Evolutionary conservation across 2,329 filamentous ascomycete species (phyloP).

Genomic region (Thielaviopsis ethacetica): DNA sequence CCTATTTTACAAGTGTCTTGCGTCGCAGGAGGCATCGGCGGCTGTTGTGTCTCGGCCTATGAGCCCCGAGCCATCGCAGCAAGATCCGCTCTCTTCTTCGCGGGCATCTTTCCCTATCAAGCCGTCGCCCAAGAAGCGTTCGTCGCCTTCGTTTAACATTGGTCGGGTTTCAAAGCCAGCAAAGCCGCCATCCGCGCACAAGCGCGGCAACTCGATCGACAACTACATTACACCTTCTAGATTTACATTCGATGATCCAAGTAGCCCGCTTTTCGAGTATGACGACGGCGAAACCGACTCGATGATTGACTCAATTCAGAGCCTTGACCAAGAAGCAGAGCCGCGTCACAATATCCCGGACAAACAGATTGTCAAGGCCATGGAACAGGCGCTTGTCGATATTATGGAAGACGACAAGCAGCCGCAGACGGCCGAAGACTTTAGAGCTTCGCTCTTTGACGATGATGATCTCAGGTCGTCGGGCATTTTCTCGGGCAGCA

Average conservation of each 20-base stretch:
- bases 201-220: constrained; percentile 17
- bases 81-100: neutral
- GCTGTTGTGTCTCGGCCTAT: neutral
- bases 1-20: constrained; percentile 88
- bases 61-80: neutral
- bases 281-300: constrained; percentile 60
- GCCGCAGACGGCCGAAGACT: constrained; percentile 44
- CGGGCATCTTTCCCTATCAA: neutral
- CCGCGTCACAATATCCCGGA: constrained; percentile 41
- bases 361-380: constrained; percentile 70
- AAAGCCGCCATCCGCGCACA: constrained; percentile 22
- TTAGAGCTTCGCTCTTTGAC: constrained; percentile 51
- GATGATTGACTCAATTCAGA: constrained; percentile 56
- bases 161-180: constrained; percentile 23
- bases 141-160: constrained; percentile 22
- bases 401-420: constrained; percentile 66
- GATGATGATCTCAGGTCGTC: constrained; percentile 24
- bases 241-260: constrained; percentile 22
- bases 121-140: constrained; percentile 1
- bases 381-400: constrained; percentile 80
- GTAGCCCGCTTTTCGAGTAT: constrained; percentile 57
- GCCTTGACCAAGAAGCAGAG: constrained; percentile 53
- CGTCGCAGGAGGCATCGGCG: constrained; percentile 56
- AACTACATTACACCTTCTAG: constrained; percentile 13
- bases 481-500: constrained; percentile 10